phyloP scores from a whole-genome alignment of 2,329 filamentous ascomycete genomes.

The Neonectria faginata region DNA sequence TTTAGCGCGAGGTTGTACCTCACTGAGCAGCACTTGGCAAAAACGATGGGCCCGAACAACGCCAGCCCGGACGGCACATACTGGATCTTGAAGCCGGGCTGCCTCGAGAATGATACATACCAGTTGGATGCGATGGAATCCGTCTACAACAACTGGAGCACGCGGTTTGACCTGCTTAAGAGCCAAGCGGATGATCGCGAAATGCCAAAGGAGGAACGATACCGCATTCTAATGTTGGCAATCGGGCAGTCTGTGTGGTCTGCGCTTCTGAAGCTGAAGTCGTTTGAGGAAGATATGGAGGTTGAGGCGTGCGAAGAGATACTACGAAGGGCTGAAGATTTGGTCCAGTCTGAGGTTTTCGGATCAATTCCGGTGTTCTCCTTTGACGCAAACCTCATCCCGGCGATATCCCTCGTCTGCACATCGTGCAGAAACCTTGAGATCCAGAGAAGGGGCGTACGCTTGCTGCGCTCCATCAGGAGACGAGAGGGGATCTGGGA shows the following conservation, averaged over 20 bases:
- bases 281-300: constrained; percentile 8
- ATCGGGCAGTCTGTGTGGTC: constrained; percentile 26
- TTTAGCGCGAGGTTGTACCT: constrained; percentile 17
- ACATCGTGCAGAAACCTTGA: constrained; percentile 21
- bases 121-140: constrained; percentile 16
- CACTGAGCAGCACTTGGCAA: constrained; percentile 2
- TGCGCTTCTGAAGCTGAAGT: constrained; percentile 8
- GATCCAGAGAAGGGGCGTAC: constrained; percentile 25
- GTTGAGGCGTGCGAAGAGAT: constrained; percentile 23
- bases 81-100: background rate
- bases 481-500: constrained; percentile 42
- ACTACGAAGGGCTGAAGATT: constrained; percentile 20
- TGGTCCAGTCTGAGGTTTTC: constrained; percentile 14
- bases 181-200: constrained; percentile 1
- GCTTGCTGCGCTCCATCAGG: constrained; percentile 25
- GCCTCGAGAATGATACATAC: background rate
- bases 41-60: background rate
- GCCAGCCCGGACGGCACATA: background rate
- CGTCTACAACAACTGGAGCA: constrained; percentile 18
- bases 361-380: constrained; percentile 27
- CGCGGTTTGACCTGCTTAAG: constrained; percentile 20
- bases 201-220: constrained; percentile 20
- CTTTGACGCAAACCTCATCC: constrained; percentile 32
- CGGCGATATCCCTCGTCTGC: constrained; percentile 31
- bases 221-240: constrained; percentile 16